Conservation (phyloP, 106 monocot species). For the Amphibolis antarctica region DNA sequence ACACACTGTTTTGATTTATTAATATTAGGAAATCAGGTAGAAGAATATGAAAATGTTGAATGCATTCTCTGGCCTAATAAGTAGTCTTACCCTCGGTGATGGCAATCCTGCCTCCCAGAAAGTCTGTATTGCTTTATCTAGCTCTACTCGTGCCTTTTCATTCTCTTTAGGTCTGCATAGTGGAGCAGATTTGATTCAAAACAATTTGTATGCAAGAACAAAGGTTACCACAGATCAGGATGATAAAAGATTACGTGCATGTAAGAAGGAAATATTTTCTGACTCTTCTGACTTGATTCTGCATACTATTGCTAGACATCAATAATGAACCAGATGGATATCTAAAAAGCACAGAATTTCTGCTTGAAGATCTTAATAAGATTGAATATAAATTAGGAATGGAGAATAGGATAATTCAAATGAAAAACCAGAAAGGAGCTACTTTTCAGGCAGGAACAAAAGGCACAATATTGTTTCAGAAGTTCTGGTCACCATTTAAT, state of each 20-base stretch:
- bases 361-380: too few species aligned
- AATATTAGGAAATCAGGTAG: neutral
- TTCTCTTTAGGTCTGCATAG: slow-evolving; percentile 52
- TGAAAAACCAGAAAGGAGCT: too few species aligned
- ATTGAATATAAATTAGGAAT: too few species aligned
- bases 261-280: neutral
- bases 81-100: slow-evolving; percentile 58
- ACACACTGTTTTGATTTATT: slow-evolving; percentile 43
- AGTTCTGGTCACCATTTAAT: too few species aligned
- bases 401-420: too few species aligned
- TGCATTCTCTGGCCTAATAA: neutral
- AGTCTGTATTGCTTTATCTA: slow-evolving; percentile 69
- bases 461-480: too few species aligned
- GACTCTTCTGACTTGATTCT: too few species aligned
- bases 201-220: neutral
- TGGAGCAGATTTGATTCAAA: neutral
- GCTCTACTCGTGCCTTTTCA: slow-evolving; percentile 49
- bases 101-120: slow-evolving; percentile 72
- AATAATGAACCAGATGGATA: too few species aligned
- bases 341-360: too few species aligned
- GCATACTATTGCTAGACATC: too few species aligned
- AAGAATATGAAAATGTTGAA: neutral
- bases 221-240: neutral
- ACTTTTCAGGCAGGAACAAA: too few species aligned
- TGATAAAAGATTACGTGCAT: neutral